Evolutionary conservation across 805 yeast species (phyloP).

Genomic region (Suhomyces pyralidae): DNA sequence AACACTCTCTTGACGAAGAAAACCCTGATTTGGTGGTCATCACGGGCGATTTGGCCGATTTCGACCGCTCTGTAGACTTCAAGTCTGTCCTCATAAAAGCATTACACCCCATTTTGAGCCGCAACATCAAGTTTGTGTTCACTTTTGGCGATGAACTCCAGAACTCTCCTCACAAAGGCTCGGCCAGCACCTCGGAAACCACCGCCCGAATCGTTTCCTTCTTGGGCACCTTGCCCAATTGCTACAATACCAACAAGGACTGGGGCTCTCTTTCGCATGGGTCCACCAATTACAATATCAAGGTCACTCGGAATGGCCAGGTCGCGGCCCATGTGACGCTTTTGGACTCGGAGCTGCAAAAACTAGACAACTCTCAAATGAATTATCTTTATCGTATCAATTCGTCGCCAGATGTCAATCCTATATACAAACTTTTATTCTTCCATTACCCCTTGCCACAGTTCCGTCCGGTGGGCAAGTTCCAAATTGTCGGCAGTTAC

Average conservation of each 20-base stretch:
- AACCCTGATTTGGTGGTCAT: constrained; percentile 34
- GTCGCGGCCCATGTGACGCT: constrained; percentile 29
- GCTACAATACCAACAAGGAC: constrained; percentile 26
- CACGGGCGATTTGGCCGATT: constrained; percentile 40
- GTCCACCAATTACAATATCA: constrained; percentile 35
- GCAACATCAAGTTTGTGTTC: constrained; percentile 30
- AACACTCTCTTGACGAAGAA: constrained; percentile 23
- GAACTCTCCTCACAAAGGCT: neutral
- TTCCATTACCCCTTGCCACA: constrained; percentile 43
- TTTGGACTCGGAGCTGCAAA: constrained; percentile 31
- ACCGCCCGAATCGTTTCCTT: constrained; percentile 19
- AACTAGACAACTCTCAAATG: constrained; percentile 31
- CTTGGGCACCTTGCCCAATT: constrained; percentile 33
- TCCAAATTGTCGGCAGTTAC: constrained; percentile 37
- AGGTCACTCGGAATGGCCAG: constrained; percentile 14
- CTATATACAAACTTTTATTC: constrained; percentile 30
- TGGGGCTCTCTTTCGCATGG: constrained; percentile 28
- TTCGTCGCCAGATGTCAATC: neutral
- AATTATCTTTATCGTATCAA: constrained; percentile 29
- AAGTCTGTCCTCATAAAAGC: constrained; percentile 30
- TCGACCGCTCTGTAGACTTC: constrained; percentile 21
- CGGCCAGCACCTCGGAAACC: neutral
- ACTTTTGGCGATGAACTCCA: constrained; percentile 35
- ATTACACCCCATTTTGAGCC: constrained; percentile 30
- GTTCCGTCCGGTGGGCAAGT: constrained; percentile 38